A percentile compares a stretch with the other conserved stretches of the same genome.
Evolutionary conservation across 1,139 yeast species (phyloP).

Genomic region (Hansenula lynferdii): DNA sequence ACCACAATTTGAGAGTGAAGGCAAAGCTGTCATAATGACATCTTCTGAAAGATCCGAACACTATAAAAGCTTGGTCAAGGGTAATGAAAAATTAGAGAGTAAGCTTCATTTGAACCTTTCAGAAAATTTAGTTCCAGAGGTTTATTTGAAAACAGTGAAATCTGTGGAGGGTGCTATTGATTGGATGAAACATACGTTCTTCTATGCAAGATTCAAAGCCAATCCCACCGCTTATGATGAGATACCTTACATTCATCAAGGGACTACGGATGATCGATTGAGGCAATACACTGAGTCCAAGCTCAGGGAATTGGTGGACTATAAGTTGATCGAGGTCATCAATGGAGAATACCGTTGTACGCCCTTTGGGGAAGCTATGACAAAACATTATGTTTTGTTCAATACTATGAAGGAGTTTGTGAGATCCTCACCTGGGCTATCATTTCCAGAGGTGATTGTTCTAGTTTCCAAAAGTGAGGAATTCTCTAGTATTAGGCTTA

Average conservation of each 20-base stretch:
- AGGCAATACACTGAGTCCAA: slow-evolving; percentile 27
- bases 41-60: slow-evolving; percentile 28
- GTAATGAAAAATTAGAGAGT: slow-evolving; percentile 46
- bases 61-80: slow-evolving; percentile 39
- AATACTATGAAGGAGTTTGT: slow-evolving; percentile 36
- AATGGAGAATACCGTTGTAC: slow-evolving; percentile 26
- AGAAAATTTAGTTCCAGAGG: slow-evolving; percentile 47
- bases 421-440: slow-evolving; percentile 9
- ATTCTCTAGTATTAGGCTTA: slow-evolving; percentile 33
- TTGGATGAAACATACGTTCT: slow-evolving; percentile 50
- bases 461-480: slow-evolving; percentile 34
- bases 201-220: slow-evolving; percentile 38
- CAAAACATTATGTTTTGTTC: slow-evolving; percentile 38
- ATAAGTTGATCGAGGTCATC: slow-evolving; percentile 24
- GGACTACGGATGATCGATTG: slow-evolving; percentile 26
- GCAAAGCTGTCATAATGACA: slow-evolving; percentile 52
- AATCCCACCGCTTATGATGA: slow-evolving; percentile 36
- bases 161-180: slow-evolving; percentile 35
- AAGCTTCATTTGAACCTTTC: slow-evolving; percentile 37
- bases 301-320: slow-evolving; percentile 26
- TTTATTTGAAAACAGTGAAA: slow-evolving; percentile 37
- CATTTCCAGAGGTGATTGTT: slow-evolving; percentile 24
- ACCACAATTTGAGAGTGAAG: slow-evolving; percentile 50
- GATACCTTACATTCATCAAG: slow-evolving; percentile 15
- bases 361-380: slow-evolving; percentile 40